Conservation (phyloP, 306 rosid genomes). For the Rosa lucieae region DNA sequence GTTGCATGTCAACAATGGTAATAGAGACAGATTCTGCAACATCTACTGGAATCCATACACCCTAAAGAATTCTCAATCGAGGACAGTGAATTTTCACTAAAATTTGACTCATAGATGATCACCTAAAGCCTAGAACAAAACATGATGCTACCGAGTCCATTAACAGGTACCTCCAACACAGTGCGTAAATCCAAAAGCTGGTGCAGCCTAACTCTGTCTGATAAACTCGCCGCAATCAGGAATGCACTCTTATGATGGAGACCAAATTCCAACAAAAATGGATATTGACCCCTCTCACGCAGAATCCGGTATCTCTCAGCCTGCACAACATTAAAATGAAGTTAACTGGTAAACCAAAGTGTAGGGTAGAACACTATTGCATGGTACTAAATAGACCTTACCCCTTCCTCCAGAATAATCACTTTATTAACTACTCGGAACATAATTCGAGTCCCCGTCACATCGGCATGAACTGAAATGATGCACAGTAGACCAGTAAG, state of each 20-base stretch:
- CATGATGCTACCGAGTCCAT: background rate
- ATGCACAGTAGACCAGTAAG: too few species aligned
- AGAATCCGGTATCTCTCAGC: background rate
- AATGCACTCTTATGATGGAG: background rate
- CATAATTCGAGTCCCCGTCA: too few species aligned
- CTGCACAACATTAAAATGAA: background rate
- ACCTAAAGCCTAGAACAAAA: background rate
- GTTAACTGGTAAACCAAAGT: too few species aligned
- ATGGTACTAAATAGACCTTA: too few species aligned
- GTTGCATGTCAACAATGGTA: constrained; percentile 63
- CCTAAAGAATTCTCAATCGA: too few species aligned
- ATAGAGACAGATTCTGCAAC: constrained; percentile 32
- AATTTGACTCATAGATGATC: background rate
- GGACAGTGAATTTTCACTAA: too few species aligned
- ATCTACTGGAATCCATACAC: constrained; percentile 19
- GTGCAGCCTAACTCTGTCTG: background rate
- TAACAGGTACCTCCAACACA: background rate
- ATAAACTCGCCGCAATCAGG: background rate
- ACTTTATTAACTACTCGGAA: too few species aligned
- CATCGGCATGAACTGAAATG: too few species aligned
- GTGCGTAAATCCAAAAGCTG: background rate
- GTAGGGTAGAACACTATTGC: too few species aligned
- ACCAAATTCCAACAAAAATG: background rate
- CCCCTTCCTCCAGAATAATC: too few species aligned
- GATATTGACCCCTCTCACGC: background rate